phyloP scores from a whole-genome alignment of 768 basidiomycete genomes.

The Psilocybe tampanensis region DNA sequence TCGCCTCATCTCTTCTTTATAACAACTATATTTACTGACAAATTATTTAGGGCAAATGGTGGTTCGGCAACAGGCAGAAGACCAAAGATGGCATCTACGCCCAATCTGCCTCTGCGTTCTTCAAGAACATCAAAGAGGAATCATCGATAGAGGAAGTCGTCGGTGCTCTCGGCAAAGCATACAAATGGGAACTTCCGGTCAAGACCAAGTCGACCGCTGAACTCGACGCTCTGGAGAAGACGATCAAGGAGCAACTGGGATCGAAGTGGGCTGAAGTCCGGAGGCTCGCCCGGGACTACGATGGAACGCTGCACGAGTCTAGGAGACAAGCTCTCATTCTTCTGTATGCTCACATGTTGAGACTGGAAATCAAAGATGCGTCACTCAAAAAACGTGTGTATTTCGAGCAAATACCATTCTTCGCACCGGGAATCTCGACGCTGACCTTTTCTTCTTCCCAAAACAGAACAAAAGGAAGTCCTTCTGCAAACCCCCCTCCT shows the following conservation, averaged over 20 bases:
- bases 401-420: background rate
- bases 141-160: constrained; percentile 74
- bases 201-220: constrained; percentile 35
- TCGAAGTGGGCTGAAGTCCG: constrained; percentile 57
- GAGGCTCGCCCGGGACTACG: constrained; percentile 39
- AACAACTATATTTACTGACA: background rate
- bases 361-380: constrained; percentile 56
- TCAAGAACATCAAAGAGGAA: constrained; percentile 84
- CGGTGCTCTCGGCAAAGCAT: constrained; percentile 67
- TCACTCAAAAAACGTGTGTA: constrained; percentile 62
- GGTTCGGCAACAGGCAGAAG: constrained; percentile 88
- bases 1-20: constrained; percentile 29
- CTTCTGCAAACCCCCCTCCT: constrained; percentile 74
- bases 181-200: constrained; percentile 54
- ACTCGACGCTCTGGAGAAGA: constrained; percentile 51
- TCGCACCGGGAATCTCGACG: too few species aligned
- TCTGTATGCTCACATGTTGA: constrained; percentile 84
- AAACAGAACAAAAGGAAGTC: constrained; percentile 69
- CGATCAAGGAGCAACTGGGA: constrained; percentile 50
- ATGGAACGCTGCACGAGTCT: constrained; percentile 37
- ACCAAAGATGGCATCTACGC: constrained; percentile 93
- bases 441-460: too few species aligned
- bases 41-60: constrained; percentile 77
- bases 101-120: constrained; percentile 82
- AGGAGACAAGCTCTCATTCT: constrained; percentile 66